Evolutionary conservation across 2,329 filamentous ascomycete genomes (phyloP), one percentile per base, ranked within the genome.

Genomic region (Tolypocladium pustulatum): DNA sequence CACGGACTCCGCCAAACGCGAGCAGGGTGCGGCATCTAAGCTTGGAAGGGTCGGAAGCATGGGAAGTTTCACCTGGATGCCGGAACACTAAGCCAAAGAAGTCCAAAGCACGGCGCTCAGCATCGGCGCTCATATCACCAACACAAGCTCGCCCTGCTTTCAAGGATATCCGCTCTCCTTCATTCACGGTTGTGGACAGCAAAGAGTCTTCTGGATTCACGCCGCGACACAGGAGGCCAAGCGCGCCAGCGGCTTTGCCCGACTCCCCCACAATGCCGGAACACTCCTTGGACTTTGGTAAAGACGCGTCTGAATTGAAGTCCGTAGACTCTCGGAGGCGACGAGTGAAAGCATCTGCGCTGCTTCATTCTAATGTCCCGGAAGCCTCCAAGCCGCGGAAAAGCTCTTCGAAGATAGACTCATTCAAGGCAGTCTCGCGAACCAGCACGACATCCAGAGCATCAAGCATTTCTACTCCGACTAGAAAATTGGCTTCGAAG

Each of bases 231-330:
- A 13, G 20, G 34, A 58, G 34, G 40, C 15, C 51, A 10, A 20
- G 55, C 51, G 36, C 12, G 3, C 46, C 52, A 4, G 30, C 30
- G 22, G 40, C 34, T 10, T 7, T 57, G 10, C 56, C 59, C 2
- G 59, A 60, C 43, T 60, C 59, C 17, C 59, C 59, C 15, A 58
- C 59, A 2, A 30, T 60, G 25, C 59, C 59, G 5, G 49, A 34
- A 2, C 12, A 20, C 30, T 20, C 10, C 10, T 22, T 13, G 10
- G 4, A 15, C 2, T 30, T 22, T 5, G 20, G 20, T 22, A 10
- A 53, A 15, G 49, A n/a, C 15, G 20, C 1, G 17, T 10, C 17
- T 32, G 17, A 8, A 22, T 22, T 30, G n/a, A 6, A 27, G 13
- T 10, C 12, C 43, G 25, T 7, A 7, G 5, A n/a, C n/a, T n/a